Evolutionary conservation across 768 basidiomycete genomes (phyloP).

Genomic region (Rubroboletus pulcherrimus): DNA sequence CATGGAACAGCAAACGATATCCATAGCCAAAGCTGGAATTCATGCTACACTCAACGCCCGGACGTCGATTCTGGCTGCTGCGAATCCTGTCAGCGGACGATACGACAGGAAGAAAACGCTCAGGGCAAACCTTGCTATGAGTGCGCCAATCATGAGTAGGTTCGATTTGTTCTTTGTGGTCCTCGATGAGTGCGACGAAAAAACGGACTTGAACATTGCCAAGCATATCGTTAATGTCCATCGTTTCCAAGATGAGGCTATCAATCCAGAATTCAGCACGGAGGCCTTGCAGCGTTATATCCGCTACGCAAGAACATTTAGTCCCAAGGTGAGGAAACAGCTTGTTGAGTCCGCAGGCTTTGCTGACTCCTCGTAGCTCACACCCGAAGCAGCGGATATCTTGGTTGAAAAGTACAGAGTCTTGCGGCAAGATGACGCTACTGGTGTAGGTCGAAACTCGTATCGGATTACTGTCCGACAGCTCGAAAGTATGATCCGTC

Average conservation of each 20-base stretch:
- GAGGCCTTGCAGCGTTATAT: conserved; percentile 97
- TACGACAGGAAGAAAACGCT: conserved; percentile 94
- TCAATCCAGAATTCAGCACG: conserved; percentile 95
- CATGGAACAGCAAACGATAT: conserved; percentile 99
- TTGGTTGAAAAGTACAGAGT: conserved; percentile 94
- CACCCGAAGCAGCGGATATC: conserved; percentile 86
- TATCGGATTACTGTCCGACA: conserved; percentile 98
- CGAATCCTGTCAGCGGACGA: conserved; percentile 94
- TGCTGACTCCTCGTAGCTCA: conserved; percentile 55
- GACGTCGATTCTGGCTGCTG: conserved; percentile 95
- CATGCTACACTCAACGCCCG: conserved; percentile 97
- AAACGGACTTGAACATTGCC: conserved; percentile 88
- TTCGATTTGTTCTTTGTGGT: conserved; percentile 99
- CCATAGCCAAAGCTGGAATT: conserved; percentile 98
- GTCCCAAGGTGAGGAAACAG: conserved; percentile 68
- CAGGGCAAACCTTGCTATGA: conserved; percentile 94
- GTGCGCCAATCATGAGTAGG: conserved; percentile 97
- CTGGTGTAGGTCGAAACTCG: conserved; percentile 84
- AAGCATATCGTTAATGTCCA: conserved; percentile 98
- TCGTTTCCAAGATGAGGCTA: conserved; percentile 90
- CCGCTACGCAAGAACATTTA: conserved; percentile 95
- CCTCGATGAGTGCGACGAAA: conserved; percentile 93
- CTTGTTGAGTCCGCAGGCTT: background rate
- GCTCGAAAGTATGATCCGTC: conserved; percentile 95
- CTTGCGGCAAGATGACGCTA: conserved; percentile 88